A percentile compares a stretch with the other conserved stretches of the same genome.
These are phyloP conservation scores for Anthracocystis walkeri DNA, from an alignment of 1,284 basidiomycete species.

Conservation along the genomic window DNA sequence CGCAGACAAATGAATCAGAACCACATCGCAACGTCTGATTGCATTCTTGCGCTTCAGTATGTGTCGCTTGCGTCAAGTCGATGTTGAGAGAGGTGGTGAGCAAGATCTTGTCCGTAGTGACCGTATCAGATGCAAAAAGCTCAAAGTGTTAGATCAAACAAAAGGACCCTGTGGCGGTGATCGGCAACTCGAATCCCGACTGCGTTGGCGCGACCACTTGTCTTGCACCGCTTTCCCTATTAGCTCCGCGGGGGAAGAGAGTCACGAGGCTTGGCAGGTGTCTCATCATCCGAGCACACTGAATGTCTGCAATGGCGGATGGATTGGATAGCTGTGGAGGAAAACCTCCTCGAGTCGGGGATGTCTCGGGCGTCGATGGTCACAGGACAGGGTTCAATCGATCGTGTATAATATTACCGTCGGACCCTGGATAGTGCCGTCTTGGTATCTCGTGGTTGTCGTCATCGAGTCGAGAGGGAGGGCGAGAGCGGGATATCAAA, in stretches of 20 bases:
- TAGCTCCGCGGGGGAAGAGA: background rate
- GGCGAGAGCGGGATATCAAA: too few relatives aligned
- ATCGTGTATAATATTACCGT: conserved; percentile 1
- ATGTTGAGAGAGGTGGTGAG: background rate
- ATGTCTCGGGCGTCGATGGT: conserved; percentile 3
- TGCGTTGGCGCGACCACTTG: background rate
- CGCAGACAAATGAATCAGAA: background rate
- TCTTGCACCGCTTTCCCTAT: background rate
- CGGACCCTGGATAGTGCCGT: conserved; percentile 7
- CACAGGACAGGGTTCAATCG: conserved; percentile 8
- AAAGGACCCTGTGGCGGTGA: conserved; percentile 11
- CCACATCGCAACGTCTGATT: background rate
- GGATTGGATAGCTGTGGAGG: too few relatives aligned
- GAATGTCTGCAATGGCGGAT: too few relatives aligned
- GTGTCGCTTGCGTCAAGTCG: background rate
- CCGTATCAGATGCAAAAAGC: background rate
- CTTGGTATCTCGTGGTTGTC: background rate
- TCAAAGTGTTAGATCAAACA: conserved; percentile 2
- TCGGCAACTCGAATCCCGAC: conserved; percentile 3
- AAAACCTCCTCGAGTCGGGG: too few relatives aligned
- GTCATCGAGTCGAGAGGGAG: background rate
- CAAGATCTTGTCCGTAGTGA: background rate
- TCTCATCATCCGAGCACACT: background rate
- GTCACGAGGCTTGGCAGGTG: background rate
- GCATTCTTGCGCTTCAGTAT: background rate